Evolutionary conservation across 495 filamentous ascomycete genomes (phyloP).

Genomic region (Delitschia confertaspora): DNA sequence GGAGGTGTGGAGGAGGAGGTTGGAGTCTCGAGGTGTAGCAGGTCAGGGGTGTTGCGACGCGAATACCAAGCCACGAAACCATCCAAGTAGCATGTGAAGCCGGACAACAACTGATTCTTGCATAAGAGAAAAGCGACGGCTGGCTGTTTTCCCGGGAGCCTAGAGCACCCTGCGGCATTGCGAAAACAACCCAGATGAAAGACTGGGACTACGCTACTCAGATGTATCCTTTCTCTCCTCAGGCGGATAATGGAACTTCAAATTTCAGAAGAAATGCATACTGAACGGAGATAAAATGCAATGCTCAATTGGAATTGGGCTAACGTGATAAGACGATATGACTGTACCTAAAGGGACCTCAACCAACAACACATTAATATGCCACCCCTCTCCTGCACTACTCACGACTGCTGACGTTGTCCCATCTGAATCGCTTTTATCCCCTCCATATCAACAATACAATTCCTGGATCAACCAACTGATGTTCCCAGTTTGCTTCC

Average conservation of each 20-base stretch:
- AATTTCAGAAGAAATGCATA: too few relatives aligned
- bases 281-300: too few relatives aligned
- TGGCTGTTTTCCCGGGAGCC: conserved; percentile 8
- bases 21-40: conserved; percentile 21
- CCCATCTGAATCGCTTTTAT: conserved; percentile 14
- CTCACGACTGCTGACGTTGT: conserved; percentile 14
- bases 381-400: conserved; percentile 8
- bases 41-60: conserved; percentile 26
- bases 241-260: background rate
- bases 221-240: too few relatives aligned
- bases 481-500: conserved; percentile 6
- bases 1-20: conserved; percentile 10
- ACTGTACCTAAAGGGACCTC: conserved; percentile 18
- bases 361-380: conserved; percentile 22
- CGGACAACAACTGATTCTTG: conserved; percentile 11
- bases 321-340: conserved; percentile 8
- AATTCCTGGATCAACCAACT: background rate
- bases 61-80: conserved; percentile 22
- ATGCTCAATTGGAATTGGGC: conserved; percentile 11
- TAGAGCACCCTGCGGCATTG: too few relatives aligned
- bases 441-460: conserved; percentile 19
- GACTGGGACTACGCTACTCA: too few relatives aligned
- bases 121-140: conserved; percentile 19
- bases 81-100: conserved; percentile 10
- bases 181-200: too few relatives aligned